Evolutionary conservation across 2,329 filamentous ascomycete species (phyloP), one percentile per base, ranked within the genome.

Genomic region (Metarhizium anisopliae): DNA sequence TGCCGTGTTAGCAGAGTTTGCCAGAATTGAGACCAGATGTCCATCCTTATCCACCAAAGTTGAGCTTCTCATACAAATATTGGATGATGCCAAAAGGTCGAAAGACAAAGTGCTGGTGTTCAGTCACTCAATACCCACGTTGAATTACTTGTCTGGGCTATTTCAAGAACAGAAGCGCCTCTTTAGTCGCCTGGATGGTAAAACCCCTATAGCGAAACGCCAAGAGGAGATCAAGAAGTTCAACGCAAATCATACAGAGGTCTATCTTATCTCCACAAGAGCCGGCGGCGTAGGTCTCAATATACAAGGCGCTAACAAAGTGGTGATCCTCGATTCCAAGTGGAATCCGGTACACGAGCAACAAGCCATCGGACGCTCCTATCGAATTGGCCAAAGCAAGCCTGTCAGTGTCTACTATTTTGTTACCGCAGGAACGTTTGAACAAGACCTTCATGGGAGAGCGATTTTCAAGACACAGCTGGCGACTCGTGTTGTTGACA

Each of bases 221-320:
- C 87, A 90, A 66, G 67, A 69, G 1, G 70, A 81, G 45, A 81
- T 86, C 8, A 88, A 89, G 59, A 66, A 71, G 0, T 95, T 96
- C 75, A 92, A 94, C 61, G 65, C 66, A 0, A 74, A 73, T 0
- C 59, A 70, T 2, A 68, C 72, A 1, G 77, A 84, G 29, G 76
- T 95, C 0, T 89, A 89, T 65, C 74, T 96, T 2, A 90, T 96
- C 56, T 95, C 90, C 0, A 96, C 90, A 1, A 84, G 71, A 58
- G 90, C 92, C 8, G 92, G 91, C 25, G 90, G 90, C 0, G 74
- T 91, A 1, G 92, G 92, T 0, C 75, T 96, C 52, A 96, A 96
- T 58, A 86, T 96, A 13, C 82, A 83, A 45, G 85, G 87, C 1
- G 92, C 92, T 1, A 96, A 91, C 66, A 83, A 92, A 20, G 89